Evolutionary conservation across 345 rosid genomes (phyloP).

Genomic region (Eutrema yunnanense): DNA sequence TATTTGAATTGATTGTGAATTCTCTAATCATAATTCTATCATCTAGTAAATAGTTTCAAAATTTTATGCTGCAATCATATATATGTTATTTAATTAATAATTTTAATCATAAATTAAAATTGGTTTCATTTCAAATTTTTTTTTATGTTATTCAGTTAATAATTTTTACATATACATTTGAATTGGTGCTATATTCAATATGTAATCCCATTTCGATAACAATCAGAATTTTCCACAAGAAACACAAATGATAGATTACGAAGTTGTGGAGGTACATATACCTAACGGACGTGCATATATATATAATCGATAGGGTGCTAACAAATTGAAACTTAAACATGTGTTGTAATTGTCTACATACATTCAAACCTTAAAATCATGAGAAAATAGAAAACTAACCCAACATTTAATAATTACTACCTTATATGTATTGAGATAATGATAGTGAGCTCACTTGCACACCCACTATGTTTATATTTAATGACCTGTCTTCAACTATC

Average conservation of each 20-base stretch:
- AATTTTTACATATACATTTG: neutral
- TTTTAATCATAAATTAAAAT: too few relatives aligned
- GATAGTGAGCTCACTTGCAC: constrained; percentile 43
- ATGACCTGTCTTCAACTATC: constrained; percentile 31
- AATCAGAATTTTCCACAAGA: constrained; percentile 7
- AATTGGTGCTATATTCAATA: neutral
- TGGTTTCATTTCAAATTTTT: too few relatives aligned
- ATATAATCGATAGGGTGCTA: constrained; percentile 6
- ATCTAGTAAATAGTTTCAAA: neutral
- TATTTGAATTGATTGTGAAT: neutral
- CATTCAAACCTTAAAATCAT: constrained; percentile 32
- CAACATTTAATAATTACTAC: constrained; percentile 7
- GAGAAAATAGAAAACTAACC: constrained; percentile 27
- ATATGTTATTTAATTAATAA: neutral
- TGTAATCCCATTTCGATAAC: neutral
- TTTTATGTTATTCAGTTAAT: neutral
- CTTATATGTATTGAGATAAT: constrained; percentile 12
- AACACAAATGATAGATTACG: constrained; percentile 24
- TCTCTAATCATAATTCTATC: neutral
- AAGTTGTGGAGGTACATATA: constrained; percentile 14
- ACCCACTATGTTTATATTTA: constrained; percentile 30
- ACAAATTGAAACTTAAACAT: neutral
- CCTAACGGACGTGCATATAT: neutral
- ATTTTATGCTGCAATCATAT: neutral
- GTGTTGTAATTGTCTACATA: constrained; percentile 15